Conservation (phyloP, 805 yeast genomes). For the Scheffersomyces spartinae region DNA sequence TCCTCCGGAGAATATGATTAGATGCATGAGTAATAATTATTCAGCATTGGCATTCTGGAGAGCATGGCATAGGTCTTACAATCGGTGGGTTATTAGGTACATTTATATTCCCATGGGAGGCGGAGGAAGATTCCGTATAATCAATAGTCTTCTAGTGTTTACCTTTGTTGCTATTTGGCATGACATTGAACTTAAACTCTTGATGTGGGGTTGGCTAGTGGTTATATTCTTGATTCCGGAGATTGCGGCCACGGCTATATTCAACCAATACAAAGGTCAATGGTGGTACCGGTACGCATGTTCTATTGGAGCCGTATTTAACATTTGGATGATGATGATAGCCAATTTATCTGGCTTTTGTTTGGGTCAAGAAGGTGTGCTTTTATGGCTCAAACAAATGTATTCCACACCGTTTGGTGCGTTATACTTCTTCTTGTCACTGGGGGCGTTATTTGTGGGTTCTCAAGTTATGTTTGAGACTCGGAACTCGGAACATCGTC, state of each 20-base stretch:
- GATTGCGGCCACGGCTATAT: slow-evolving; percentile 42
- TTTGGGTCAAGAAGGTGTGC: slow-evolving; percentile 78
- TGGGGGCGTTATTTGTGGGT: slow-evolving; percentile 64
- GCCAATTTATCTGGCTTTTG: slow-evolving; percentile 95
- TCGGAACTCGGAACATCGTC: slow-evolving; percentile 75
- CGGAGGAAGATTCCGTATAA: slow-evolving; percentile 58
- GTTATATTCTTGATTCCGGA: slow-evolving; percentile 87
- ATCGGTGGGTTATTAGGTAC: slow-evolving; percentile 82
- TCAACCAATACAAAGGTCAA: slow-evolving; percentile 26
- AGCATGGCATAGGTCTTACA: slow-evolving; percentile 95
- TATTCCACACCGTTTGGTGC: slow-evolving; percentile 63
- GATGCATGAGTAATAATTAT: slow-evolving; percentile 91
- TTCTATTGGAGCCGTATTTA: slow-evolving; percentile 77
- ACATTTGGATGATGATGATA: slow-evolving; percentile 97
- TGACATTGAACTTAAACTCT: slow-evolving; percentile 76
- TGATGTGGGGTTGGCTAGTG: slow-evolving; percentile 94
- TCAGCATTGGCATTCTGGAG: slow-evolving; percentile 96
- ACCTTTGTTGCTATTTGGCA: slow-evolving; percentile 98
- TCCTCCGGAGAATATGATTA: slow-evolving; percentile 94
- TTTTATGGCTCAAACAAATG: slow-evolving; percentile 53
- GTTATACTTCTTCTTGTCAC: slow-evolving; percentile 48
- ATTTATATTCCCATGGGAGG: slow-evolving; percentile 83
- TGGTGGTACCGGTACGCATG: slow-evolving; percentile 77
- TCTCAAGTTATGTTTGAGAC: slow-evolving; percentile 91
- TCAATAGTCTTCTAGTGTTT: slow-evolving; percentile 77